Evolutionary conservation across 2,329 filamentous ascomycete species (phyloP).

Genomic region (Alternaria triticina): DNA sequence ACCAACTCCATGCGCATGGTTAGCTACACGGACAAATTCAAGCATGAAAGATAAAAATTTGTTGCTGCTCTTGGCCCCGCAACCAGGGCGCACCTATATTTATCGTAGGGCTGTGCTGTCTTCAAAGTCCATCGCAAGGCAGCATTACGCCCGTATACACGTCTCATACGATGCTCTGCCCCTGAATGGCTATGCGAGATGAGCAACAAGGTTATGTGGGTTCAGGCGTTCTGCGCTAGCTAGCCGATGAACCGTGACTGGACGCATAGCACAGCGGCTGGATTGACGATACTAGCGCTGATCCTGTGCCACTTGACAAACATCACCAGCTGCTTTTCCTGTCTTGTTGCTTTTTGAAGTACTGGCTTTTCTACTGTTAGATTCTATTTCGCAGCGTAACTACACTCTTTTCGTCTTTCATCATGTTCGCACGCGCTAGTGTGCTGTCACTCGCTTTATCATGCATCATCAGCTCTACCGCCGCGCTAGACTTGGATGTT

Average conservation of each 20-base stretch:
- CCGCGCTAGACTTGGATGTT: slow-evolving; percentile 28
- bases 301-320: not conserved
- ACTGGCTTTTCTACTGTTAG: not conserved
- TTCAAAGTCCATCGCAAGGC: not conserved
- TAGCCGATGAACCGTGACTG: not conserved
- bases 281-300: not conserved
- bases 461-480: slow-evolving; percentile 12
- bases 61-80: not conserved
- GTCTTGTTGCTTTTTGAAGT: not conserved
- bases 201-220: not conserved
- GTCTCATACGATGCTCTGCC: not conserved
- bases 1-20: not conserved
- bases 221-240: not conserved
- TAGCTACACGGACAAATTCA: not conserved
- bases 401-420: slow-evolving; percentile 3
- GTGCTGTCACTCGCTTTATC: slow-evolving; percentile 26
- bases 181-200: not conserved
- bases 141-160: not conserved
- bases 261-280: not conserved
- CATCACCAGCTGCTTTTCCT: not conserved
- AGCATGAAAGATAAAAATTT: not conserved
- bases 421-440: slow-evolving; percentile 23
- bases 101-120: not conserved
- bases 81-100: not conserved
- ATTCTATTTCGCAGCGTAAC: not conserved